Percentiles rank a stretch among this genome's conserved stretches.
Conservation (phyloP, 2,329 filamentous ascomycete genomes). For the Fusarium globosum region DNA sequence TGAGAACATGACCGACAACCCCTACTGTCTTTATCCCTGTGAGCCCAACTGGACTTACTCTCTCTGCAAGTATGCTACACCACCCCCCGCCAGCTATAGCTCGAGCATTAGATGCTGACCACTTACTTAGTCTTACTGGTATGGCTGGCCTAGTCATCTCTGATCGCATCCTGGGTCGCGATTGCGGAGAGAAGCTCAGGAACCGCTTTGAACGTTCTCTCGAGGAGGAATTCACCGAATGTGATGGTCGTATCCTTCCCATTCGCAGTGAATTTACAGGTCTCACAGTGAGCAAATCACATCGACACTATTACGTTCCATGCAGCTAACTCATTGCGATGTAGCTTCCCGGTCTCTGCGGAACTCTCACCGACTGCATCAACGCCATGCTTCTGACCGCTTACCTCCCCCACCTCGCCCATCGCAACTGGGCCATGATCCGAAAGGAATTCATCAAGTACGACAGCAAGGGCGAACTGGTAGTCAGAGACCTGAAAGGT, state of each 20-base stretch:
- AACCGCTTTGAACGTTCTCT: background rate
- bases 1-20: background rate
- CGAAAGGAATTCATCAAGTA: background rate
- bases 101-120: accelerated
- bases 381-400: background rate
- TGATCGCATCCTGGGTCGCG: background rate
- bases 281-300: background rate
- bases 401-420: background rate
- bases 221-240: background rate
- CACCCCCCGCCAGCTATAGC: accelerated
- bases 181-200: background rate
- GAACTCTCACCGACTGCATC: background rate
- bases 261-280: background rate
- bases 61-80: background rate
- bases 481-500: background rate
- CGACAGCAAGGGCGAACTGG: background rate
- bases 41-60: background rate
- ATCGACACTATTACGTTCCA: background rate
- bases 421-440: background rate
- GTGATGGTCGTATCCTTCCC: background rate
- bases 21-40: background rate
- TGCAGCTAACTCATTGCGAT: accelerated
- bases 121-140: background rate
- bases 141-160: background rate
- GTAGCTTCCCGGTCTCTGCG: background rate